Conservation (phyloP, 805 yeast species). For the Lipomyces starkeyi region DNA sequence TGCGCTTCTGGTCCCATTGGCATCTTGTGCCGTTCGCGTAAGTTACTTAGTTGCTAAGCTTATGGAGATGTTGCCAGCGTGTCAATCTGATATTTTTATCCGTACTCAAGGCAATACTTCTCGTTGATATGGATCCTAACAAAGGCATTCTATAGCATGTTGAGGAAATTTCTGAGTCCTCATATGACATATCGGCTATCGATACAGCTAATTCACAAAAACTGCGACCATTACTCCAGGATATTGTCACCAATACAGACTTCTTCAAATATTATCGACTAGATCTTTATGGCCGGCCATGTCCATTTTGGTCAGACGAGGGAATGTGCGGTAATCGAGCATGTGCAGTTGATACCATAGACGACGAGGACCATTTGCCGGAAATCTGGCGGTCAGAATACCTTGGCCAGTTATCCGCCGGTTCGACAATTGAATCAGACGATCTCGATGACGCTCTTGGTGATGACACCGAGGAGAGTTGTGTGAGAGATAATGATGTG, state of each 20-base stretch:
- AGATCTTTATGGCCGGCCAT: constrained; percentile 69
- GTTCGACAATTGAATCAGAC: constrained; percentile 45
- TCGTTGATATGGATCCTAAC: not conserved
- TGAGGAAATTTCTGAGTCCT: constrained; percentile 27
- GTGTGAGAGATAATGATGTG: constrained; percentile 46
- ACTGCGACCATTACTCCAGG: constrained; percentile 55
- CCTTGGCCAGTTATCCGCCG: constrained; percentile 56
- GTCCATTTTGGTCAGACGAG: constrained; percentile 85
- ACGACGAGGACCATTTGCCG: constrained; percentile 72
- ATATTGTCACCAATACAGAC: constrained; percentile 65
- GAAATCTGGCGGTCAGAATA: constrained; percentile 76
- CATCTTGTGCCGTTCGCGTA: not conserved
- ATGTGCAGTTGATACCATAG: constrained; percentile 87
- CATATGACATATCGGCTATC: constrained; percentile 48
- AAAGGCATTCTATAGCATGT: not conserved
- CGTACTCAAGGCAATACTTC: not conserved
- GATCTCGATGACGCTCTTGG: constrained; percentile 49
- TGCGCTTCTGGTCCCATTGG: constrained; percentile 9
- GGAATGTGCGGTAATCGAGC: constrained; percentile 84
- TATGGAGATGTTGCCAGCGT: not conserved
- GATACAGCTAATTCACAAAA: constrained; percentile 55
- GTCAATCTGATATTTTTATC: not conserved
- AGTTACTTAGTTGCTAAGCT: not conserved
- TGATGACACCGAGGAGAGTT: constrained; percentile 41
- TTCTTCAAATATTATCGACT: constrained; percentile 88